Evolutionary conservation across 139 green algal genomes (phyloP), one percentile per base, ranked within the genome.

Genomic region (Haematococcus lacustris): DNA sequence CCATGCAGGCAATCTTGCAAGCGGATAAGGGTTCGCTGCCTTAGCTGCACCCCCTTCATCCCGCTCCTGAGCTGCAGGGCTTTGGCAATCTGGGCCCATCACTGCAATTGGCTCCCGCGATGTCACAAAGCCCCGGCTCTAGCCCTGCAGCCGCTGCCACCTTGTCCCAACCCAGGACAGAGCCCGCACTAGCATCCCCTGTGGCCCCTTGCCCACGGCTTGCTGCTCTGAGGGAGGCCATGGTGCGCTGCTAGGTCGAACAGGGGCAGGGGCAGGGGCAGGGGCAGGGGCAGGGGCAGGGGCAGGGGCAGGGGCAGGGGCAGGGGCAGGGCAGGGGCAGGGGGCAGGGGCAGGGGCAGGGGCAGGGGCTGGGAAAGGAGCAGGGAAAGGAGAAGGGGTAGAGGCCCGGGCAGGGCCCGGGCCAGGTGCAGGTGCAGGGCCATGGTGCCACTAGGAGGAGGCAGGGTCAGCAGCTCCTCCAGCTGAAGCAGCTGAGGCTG

Each of bases 211-310:
- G 68, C 47, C 32, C 64, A 33, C 61, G 61, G 25, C 33, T 68
- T 30, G 61, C 61, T 40, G 61, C 61, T 41, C 26, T 68, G 43
- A 65, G 68, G 41, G 43, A 65, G 28, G 25, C 41, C 68, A 73
- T 47, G 43, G 35, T 73, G 30, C 39, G 61, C 26, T 65, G 57
- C 21, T 13, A 13, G 6, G 25, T 65, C 32, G 17, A 65, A 35
- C 57, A 65, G n/a, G n/a, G n/a, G n/a, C n/a, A n/a, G n/a, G n/a
- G n/a, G n/a, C n/a, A n/a, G n/a, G n/a, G n/a, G n/a, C 57, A 13
- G 25, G 17, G 28, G 17, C 5, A 35, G 25, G 28, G 28, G 26
- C 26, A 13, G 57, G 21, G 9, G 57, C 57, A 64, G 17, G 43
- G 57, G 17, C 25, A 64, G 9, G 57, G 57, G 9, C 17, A 30